phyloP scores from a whole-genome alignment of 1,284 basidiomycete species.

The Boletus austroedulis region DNA sequence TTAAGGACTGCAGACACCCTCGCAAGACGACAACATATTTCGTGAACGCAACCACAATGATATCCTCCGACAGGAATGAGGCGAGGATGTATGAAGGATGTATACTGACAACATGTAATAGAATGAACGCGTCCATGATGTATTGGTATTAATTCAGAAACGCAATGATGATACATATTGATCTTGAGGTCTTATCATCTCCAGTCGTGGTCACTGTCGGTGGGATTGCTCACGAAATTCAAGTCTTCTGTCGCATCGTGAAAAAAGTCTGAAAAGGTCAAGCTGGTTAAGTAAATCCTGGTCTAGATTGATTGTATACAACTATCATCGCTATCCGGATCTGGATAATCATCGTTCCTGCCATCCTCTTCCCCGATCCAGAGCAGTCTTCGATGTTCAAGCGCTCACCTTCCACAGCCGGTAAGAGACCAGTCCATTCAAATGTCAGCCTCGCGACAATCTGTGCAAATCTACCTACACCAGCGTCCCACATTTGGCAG shows the following conservation, averaged over 20 bases:
- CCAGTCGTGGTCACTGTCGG: slow-evolving; percentile 30
- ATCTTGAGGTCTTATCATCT: slow-evolving; percentile 21
- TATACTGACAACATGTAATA: slow-evolving; percentile 20
- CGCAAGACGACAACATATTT: neutral
- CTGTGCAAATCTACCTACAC: slow-evolving; percentile 44
- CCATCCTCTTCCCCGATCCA: slow-evolving; percentile 67
- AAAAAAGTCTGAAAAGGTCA: slow-evolving; percentile 24
- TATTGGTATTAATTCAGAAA: slow-evolving; percentile 24
- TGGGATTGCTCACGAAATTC: slow-evolving; percentile 13
- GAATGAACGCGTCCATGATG: slow-evolving; percentile 18
- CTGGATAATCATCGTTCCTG: slow-evolving; percentile 76
- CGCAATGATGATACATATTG: slow-evolving; percentile 18
- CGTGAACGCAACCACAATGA: slow-evolving; percentile 4
- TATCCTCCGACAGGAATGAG: neutral
- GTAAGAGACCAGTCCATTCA: slow-evolving; percentile 61
- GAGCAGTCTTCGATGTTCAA: slow-evolving; percentile 48
- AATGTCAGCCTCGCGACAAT: slow-evolving; percentile 7
- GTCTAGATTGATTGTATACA: slow-evolving; percentile 29
- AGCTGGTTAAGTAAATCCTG: slow-evolving; percentile 2
- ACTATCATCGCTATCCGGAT: slow-evolving; percentile 43
- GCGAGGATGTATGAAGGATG: slow-evolving; percentile 15
- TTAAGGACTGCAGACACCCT: neutral
- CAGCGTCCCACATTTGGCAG: slow-evolving; percentile 56
- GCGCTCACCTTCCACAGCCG: slow-evolving; percentile 46
- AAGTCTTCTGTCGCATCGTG: slow-evolving; percentile 29